Evolutionary conservation across 2,329 filamentous ascomycete genomes (phyloP), one percentile per base, ranked within the genome.

Genomic region (Neoarthrinium moseri): DNA sequence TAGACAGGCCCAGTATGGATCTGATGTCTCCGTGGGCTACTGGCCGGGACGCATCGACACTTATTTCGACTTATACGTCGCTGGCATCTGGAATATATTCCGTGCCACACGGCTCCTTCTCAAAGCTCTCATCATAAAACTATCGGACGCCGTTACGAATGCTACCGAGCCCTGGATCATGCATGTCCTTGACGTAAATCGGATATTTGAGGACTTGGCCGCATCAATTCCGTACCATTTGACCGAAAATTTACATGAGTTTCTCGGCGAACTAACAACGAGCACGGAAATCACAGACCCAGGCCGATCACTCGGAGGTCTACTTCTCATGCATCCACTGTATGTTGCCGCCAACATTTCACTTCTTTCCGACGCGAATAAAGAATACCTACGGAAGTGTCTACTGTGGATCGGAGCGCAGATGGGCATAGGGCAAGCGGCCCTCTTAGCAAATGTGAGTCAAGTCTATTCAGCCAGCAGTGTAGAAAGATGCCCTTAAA

Each of bases 371-470:
- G 38, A 27, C 5, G 22, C 51, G 34, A 46, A 47, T 34, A 43
- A 43, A 35, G 18, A 40, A 5, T 54, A 56, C 34, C 33, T 54
- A 33, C 34, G 50, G 20, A 45, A 44, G 4, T 58, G 55, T 44
- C 46, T 61, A 7, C 15, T 37, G 13, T 61, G 59, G 58, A 60
- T 61, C 17, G 55, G 55, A 5, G 20, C 21, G 13, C 37, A 56
- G 18, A 61, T 61, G 59, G 57, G 57, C 3, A 43, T 59, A 29
- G 56, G 58, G 11, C 56, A 60, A 35, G 59, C 39, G 13, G 21
- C 6, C 22, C 11, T 47, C n/a, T 53, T 59, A 23, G 49, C 56
- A n/a, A 50, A 54, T 29, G 58, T 59, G 43, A 49, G 57, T 15
- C 6, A n/a, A 21, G 12, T 18, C 10, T 40, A 15, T 13, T 13